These are phyloP conservation scores for Fraxinus platypoda DNA, from an alignment of 305 asterid genomes.

Conservation along the genomic window DNA sequence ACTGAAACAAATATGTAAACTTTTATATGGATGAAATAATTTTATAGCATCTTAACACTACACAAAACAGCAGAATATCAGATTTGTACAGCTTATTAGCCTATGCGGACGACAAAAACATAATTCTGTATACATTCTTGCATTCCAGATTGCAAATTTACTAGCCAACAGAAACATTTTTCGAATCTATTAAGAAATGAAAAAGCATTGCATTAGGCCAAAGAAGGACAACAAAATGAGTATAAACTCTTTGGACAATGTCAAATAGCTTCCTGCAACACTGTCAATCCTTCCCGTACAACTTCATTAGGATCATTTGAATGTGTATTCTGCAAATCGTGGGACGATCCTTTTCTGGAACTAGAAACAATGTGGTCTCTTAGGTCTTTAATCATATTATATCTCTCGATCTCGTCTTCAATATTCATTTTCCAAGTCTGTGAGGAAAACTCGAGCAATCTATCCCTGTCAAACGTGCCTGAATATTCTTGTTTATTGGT, in stretches of 20 bases:
- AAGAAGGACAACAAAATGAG: background rate
- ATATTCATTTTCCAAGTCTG: constrained; percentile 45
- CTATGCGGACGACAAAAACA: constrained; percentile 34
- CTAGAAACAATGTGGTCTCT: constrained; percentile 72
- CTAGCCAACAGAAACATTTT: constrained; percentile 17
- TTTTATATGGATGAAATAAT: background rate
- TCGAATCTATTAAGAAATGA: constrained; percentile 3
- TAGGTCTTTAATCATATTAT: constrained; percentile 75
- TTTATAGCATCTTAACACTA: background rate
- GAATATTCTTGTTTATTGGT: constrained; percentile 33
- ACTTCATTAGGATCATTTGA: constrained; percentile 44
- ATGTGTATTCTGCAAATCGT: constrained; percentile 39
- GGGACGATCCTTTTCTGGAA: constrained; percentile 49
- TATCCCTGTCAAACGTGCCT: constrained; percentile 33
- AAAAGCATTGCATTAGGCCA: constrained; percentile 1
- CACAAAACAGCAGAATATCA: constrained; percentile 19
- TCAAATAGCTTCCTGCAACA: constrained; percentile 34
- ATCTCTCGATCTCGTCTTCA: constrained; percentile 76
- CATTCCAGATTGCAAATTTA: constrained; percentile 3
- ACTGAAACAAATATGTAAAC: background rate
- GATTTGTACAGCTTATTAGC: constrained; percentile 42
- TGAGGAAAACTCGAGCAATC: constrained; percentile 48
- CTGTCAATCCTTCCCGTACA: constrained; percentile 40
- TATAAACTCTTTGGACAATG: background rate
- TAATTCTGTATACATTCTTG: constrained; percentile 43